phyloP scores from a whole-genome alignment of 1,284 basidiomycete species.

The Tausonia pullulans region DNA sequence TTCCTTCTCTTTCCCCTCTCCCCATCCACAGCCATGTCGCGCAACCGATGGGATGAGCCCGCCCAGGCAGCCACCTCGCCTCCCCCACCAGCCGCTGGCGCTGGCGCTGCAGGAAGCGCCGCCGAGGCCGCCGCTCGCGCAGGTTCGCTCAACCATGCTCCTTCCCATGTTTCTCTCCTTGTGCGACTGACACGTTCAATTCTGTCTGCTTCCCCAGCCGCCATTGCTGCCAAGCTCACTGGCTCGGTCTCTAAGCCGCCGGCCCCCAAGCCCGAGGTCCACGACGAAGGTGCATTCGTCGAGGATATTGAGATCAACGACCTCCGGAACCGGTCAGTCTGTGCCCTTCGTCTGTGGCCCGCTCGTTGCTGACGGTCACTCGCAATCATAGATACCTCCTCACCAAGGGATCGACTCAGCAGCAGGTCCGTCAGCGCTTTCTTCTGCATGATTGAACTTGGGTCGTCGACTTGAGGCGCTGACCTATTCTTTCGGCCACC shows the following conservation, averaged over 20 bases:
- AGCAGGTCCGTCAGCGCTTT: slow-evolving; percentile 52
- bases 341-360: not conserved
- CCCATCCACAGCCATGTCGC: not conserved
- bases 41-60: slow-evolving; percentile 12
- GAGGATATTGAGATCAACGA: slow-evolving; percentile 98
- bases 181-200: not conserved
- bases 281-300: slow-evolving; percentile 69
- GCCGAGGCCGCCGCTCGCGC: slow-evolving; percentile 7
- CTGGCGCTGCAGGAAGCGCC: not conserved
- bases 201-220: slow-evolving; percentile 38
- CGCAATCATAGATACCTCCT: slow-evolving; percentile 53
- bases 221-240: slow-evolving; percentile 81
- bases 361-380: not conserved
- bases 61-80: not conserved
- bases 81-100: not conserved
- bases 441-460: not conserved
- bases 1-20: not conserved
- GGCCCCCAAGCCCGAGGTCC: slow-evolving; percentile 39
- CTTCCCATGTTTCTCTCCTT: not conserved
- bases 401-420: slow-evolving; percentile 86
- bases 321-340: slow-evolving; percentile 58
- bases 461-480: slow-evolving; percentile 14
- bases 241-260: slow-evolving; percentile 37
- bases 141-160: not conserved
- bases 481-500: slow-evolving; percentile 1